Conservation (phyloP, 495 filamentous ascomycete species). For the Viridothelium virens region DNA sequence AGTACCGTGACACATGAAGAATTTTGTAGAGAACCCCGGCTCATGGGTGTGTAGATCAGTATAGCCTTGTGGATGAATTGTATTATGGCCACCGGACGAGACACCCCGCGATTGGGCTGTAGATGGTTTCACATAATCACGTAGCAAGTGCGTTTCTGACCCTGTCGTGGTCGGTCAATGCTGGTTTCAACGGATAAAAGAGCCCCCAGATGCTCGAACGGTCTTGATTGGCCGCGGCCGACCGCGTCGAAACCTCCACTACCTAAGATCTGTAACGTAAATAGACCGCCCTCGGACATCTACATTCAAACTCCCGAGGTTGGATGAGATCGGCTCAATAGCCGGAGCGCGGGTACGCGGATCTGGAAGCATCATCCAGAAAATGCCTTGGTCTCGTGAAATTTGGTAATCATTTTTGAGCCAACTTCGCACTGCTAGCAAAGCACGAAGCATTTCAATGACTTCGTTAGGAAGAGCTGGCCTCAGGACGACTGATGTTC, state of each 20-base stretch:
- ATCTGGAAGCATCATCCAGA: no score
- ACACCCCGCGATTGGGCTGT: background rate
- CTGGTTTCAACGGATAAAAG: background rate
- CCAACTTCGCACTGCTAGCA: no score
- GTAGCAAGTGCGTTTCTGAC: background rate
- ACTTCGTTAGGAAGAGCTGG: no score
- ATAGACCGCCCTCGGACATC: background rate
- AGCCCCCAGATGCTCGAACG: background rate
- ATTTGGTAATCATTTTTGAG: no score
- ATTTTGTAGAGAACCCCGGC: no score
- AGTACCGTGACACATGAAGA: background rate
- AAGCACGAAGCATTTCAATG: no score
- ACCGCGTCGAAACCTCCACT: background rate
- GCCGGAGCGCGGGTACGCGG: no score
- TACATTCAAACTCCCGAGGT: background rate
- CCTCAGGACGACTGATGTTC: no score
- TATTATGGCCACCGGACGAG: background rate
- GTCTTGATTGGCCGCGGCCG: background rate
- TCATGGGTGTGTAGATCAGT: background rate
- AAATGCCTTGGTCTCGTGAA: no score
- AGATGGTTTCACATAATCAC: background rate
- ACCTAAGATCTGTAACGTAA: conserved; percentile 1
- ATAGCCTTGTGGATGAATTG: background rate
- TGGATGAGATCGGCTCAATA: background rate
- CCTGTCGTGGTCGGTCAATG: background rate